phyloP scores from a whole-genome alignment of 805 yeast species.

The Kazachstania africana region DNA sequence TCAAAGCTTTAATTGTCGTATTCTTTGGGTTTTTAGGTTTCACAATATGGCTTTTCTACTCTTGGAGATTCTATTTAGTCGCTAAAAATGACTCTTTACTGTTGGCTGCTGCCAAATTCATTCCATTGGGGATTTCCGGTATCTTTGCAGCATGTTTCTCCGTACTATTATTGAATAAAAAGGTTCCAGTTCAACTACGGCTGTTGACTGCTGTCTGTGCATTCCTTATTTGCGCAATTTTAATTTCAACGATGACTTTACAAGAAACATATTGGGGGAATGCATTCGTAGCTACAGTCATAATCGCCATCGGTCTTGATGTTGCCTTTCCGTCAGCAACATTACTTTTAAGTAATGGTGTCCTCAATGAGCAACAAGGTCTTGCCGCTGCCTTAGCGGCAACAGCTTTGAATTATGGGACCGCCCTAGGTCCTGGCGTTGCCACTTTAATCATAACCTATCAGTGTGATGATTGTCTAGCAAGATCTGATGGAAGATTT shows the following conservation, averaged over 20 bases:
- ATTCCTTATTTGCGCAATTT: slow-evolving; percentile 13
- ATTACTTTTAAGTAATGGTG: slow-evolving; percentile 38
- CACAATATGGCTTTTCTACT: slow-evolving; percentile 53
- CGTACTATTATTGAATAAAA: slow-evolving; percentile 1
- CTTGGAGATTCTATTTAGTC: slow-evolving; percentile 34
- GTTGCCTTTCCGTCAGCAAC: slow-evolving; percentile 59
- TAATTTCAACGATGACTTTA: slow-evolving; percentile 41
- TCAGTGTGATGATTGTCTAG: slow-evolving; percentile 4
- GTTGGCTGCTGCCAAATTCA: slow-evolving; percentile 30
- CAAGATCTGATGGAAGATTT: neutral
- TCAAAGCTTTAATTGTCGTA: slow-evolving; percentile 15
- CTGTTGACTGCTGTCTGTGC: slow-evolving; percentile 2
- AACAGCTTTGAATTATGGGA: slow-evolving; percentile 54
- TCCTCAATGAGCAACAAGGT: slow-evolving; percentile 52
- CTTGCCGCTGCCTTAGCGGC: slow-evolving; percentile 54
- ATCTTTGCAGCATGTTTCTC: slow-evolving; percentile 34
- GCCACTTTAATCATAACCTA: slow-evolving; percentile 34
- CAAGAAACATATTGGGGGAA: slow-evolving; percentile 45
- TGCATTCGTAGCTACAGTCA: slow-evolving; percentile 38
- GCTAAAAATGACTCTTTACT: slow-evolving; percentile 35
- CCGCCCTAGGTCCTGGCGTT: slow-evolving; percentile 48
- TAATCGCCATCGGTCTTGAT: slow-evolving; percentile 58
- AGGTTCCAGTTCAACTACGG: slow-evolving; percentile 4
- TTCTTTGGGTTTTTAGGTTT: slow-evolving; percentile 33
- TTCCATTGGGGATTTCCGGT: slow-evolving; percentile 38